Percentiles rank a stretch among this genome's conserved stretches.
Conservation (phyloP, 1,284 basidiomycete genomes). For the Cryptococcus sp. region DNA sequence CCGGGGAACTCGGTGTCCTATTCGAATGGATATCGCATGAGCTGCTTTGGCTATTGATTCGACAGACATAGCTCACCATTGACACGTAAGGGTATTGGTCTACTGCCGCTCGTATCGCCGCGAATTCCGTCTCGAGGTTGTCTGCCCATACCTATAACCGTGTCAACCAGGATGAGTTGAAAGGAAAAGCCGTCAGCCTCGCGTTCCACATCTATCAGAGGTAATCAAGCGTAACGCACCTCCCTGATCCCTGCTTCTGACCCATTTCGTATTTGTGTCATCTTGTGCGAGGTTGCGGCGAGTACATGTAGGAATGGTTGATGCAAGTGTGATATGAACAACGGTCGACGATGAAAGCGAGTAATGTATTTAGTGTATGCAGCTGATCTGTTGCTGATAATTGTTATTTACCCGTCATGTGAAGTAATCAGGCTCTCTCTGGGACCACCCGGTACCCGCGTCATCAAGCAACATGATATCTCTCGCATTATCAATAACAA, state of each 20-base stretch:
- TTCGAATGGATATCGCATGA: not conserved
- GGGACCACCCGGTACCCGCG: no score
- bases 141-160: conserved; percentile 74
- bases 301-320: conserved; percentile 8
- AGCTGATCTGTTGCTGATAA: no score
- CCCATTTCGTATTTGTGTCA: conserved; percentile 30
- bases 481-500: not conserved
- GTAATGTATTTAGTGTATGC: not conserved
- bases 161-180: not conserved
- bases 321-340: no score
- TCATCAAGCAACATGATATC: no score
- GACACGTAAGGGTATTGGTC: conserved; percentile 92
- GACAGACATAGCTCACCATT: conserved; percentile 66
- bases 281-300: conserved; percentile 6
- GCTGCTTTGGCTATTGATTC: not conserved
- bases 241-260: conserved; percentile 48
- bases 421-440: no score
- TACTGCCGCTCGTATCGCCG: conserved; percentile 78
- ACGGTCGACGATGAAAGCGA: not conserved
- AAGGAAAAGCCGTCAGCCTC: not conserved
- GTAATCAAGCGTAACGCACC: conserved; percentile 19
- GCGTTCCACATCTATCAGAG: not conserved
- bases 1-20: conserved; percentile 99
- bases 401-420: no score
- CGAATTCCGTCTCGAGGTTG: conserved; percentile 91